Evolutionary conservation across 2,329 filamentous ascomycete genomes (phyloP).

Genomic region (Cucurbitaria berberidis): DNA sequence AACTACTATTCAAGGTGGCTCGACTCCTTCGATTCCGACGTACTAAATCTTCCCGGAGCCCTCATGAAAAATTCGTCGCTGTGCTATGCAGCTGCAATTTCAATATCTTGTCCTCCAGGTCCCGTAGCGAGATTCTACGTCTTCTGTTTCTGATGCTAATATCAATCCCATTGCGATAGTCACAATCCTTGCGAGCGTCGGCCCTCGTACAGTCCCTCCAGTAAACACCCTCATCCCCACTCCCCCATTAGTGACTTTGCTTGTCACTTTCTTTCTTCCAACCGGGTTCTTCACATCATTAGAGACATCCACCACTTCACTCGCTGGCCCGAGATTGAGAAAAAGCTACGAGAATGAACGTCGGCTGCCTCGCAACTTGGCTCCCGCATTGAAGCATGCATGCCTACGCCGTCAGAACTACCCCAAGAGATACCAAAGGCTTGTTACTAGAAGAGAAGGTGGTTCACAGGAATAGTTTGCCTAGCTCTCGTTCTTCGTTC

Average conservation of each 20-base stretch:
- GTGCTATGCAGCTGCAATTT: no score
- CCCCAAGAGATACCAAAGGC: constrained; percentile 55
- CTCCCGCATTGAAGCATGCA: constrained; percentile 47
- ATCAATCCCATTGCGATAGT: neutral
- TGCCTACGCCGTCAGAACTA: constrained; percentile 60
- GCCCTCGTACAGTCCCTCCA: neutral
- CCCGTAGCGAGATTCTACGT: neutral
- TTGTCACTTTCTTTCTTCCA: constrained; percentile 49
- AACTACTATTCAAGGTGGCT: no score
- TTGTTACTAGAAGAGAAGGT: constrained; percentile 70
- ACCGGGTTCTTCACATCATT: constrained; percentile 61
- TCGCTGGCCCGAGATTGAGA: constrained; percentile 73
- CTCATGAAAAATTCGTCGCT: no score
- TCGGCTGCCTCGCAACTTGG: constrained; percentile 68
- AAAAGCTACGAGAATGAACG: constrained; percentile 79
- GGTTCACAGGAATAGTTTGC: constrained; percentile 75
- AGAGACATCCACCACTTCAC: constrained; percentile 69
- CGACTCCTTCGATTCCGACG: no score
- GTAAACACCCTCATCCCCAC: neutral
- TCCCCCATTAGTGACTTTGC: constrained; percentile 4
- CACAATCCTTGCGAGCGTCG: neutral
- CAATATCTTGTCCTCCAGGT: no score
- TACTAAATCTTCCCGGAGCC: no score
- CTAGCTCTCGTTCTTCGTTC: constrained; percentile 55
- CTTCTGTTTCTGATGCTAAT: neutral